These are phyloP conservation scores for Lecanicillium sp. DNA, from an alignment of 2,329 filamentous ascomycete species.

Conservation along the genomic window DNA sequence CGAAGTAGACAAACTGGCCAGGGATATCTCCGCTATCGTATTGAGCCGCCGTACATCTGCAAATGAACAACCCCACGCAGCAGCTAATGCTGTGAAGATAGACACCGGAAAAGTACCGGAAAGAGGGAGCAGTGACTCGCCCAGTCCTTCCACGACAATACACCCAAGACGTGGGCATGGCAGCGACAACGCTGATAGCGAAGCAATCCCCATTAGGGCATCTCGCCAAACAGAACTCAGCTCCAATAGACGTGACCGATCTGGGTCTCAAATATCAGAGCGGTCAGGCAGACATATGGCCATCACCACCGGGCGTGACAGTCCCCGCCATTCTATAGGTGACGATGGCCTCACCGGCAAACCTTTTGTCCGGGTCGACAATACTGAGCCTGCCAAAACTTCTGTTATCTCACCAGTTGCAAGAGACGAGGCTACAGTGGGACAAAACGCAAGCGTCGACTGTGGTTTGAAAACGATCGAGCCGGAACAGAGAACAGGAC, in stretches of 20 bases:
- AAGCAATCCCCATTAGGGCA: no score
- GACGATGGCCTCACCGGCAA: constrained; percentile 47
- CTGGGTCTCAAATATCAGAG: constrained; percentile 15
- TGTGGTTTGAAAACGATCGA: constrained; percentile 5
- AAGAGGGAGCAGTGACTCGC: neutral
- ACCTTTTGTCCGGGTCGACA: constrained; percentile 42
- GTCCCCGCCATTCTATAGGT: constrained; percentile 14
- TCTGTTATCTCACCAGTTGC: constrained; percentile 20
- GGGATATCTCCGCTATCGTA: constrained; percentile 2
- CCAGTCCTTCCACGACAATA: no score
- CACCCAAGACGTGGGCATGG: no score
- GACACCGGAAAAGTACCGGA: neutral
- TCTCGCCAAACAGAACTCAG: no score
- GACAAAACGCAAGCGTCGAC: no score
- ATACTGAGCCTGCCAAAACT: constrained; percentile 19
- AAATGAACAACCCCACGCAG: neutral
- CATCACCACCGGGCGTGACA: no score
- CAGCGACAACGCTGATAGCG: no score
- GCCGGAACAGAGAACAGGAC: constrained; percentile 1
- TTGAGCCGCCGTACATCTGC: neutral
- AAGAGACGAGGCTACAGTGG: neutral
- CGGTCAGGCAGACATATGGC: neutral
- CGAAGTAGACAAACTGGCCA: constrained; percentile 4
- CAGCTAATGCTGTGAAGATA: neutral
- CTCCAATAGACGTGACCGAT: constrained; percentile 1